A percentile compares a stretch with the other conserved stretches of the same genome.
Conservation (phyloP, 2,329 filamentous ascomycete genomes). For the Calonectria hongkongensis region DNA sequence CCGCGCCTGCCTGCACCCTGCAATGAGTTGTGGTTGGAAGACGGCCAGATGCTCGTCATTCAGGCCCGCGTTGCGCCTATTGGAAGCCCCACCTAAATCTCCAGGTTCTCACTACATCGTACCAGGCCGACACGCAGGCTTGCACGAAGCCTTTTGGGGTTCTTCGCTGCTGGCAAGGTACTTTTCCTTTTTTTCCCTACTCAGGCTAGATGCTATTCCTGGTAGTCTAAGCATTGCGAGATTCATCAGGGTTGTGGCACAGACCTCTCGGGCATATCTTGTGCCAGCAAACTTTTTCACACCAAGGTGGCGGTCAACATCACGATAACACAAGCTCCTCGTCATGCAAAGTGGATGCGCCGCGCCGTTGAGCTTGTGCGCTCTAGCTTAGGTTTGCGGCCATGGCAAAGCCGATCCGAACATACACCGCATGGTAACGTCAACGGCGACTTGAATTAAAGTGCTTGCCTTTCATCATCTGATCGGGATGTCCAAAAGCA, state of each 20-base stretch:
- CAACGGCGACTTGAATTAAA: conserved; percentile 32
- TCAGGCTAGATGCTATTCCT: conserved; percentile 23
- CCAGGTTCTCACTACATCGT: conserved; percentile 42
- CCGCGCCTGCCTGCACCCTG: conserved; percentile 26
- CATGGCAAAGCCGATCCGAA: conserved; percentile 16
- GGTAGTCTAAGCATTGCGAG: conserved; percentile 7
- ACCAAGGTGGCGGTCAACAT: conserved; percentile 25
- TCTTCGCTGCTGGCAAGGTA: conserved; percentile 16
- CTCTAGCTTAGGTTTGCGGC: conserved; percentile 35
- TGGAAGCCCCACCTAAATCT: conserved; percentile 47
- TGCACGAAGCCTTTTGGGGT: conserved; percentile 21
- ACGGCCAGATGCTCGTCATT: conserved; percentile 42
- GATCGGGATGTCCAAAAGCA: conserved; percentile 16
- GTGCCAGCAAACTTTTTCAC: conserved; percentile 5
- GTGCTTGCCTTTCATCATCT: conserved; percentile 6
- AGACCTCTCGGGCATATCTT: conserved; percentile 26
- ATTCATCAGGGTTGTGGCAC: conserved; percentile 26
- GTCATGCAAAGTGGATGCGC: conserved; percentile 15
- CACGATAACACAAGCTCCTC: conserved; percentile 22
- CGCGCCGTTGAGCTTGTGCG: conserved; percentile 27
- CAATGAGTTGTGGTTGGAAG: conserved; percentile 47
- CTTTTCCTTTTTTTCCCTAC: not conserved
- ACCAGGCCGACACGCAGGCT: conserved; percentile 32
- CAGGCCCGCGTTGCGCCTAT: conserved; percentile 38
- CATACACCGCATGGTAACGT: conserved; percentile 31